Conservation (phyloP, 2,329 filamentous ascomycete genomes). For the Alternaria sp. region DNA sequence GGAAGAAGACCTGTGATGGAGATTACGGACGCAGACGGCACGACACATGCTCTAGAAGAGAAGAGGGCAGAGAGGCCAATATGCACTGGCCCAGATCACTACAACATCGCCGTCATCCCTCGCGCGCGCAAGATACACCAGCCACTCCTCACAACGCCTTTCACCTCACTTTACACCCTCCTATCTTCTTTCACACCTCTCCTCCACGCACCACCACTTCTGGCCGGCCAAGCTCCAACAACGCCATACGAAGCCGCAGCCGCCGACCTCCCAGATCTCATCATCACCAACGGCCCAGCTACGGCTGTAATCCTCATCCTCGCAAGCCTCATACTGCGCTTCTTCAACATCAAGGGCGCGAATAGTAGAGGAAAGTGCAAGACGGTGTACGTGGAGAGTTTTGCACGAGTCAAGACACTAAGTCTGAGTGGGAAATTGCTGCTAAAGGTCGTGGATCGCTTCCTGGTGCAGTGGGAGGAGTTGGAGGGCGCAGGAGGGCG, state of each 20-base stretch:
- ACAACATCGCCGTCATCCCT: conserved; percentile 71
- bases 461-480: conserved; percentile 80
- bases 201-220: conserved; percentile 34
- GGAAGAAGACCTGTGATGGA: background rate
- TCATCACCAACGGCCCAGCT: conserved; percentile 87
- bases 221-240: conserved; percentile 7
- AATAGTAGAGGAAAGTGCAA: conserved; percentile 63
- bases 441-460: conserved; percentile 72
- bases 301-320: conserved; percentile 80
- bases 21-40: conserved; percentile 7
- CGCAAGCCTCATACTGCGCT: conserved; percentile 62
- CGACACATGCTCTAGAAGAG: background rate
- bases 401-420: conserved; percentile 81
- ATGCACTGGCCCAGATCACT: conserved; percentile 51
- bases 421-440: conserved; percentile 86
- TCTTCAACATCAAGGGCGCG: conserved; percentile 52
- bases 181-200: conserved; percentile 66
- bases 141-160: conserved; percentile 73
- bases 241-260: conserved; percentile 22
- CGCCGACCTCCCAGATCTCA: conserved; percentile 69
- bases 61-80: conserved; percentile 1
- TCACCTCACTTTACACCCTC: conserved; percentile 71
- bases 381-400: conserved; percentile 88
- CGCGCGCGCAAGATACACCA: conserved; percentile 86
- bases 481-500: conserved; percentile 57